A percentile compares a stretch with the other conserved stretches of the same genome.
Conservation (phyloP, 139 green algal genomes). For the Chloropicon primus region DNA sequence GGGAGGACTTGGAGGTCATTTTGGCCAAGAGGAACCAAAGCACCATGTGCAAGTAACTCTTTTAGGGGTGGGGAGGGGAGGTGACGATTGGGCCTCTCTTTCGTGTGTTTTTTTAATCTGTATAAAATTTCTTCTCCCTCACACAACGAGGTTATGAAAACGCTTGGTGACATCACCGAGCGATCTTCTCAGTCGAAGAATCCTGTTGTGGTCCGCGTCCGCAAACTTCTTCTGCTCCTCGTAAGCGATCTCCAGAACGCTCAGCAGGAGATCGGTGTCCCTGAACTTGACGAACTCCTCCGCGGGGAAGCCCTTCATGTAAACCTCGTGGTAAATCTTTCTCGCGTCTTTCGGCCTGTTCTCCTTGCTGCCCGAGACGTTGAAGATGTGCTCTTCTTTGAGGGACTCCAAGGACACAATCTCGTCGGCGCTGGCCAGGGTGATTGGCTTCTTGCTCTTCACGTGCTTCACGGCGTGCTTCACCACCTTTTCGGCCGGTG, state of each 20-base stretch:
- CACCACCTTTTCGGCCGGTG: background rate
- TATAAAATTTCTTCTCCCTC: background rate
- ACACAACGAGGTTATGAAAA: background rate
- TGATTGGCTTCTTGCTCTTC: background rate
- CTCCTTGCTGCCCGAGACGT: background rate
- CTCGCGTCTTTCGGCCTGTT: background rate
- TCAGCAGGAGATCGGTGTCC: background rate
- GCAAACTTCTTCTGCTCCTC: background rate
- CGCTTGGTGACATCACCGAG: background rate
- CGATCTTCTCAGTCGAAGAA: background rate
- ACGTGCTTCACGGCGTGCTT: background rate
- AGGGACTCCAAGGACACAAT: background rate
- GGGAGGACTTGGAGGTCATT: conserved; percentile 24
- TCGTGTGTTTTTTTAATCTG: too few relatives aligned
- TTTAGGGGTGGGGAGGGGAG: too few relatives aligned
- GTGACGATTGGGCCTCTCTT: too few relatives aligned
- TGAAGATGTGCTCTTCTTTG: background rate
- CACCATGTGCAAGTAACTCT: too few relatives aligned
- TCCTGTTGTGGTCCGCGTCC: background rate
- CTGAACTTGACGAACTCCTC: background rate
- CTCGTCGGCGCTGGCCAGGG: background rate
- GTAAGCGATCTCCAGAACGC: background rate
- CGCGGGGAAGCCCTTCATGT: background rate
- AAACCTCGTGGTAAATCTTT: background rate
- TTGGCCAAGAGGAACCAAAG: background rate